Percentiles rank a stretch among this genome's conserved stretches.
These are phyloP conservation scores for Sporothrix luriei DNA, from an alignment of 2,329 filamentous ascomycete genomes.

Conservation along the genomic window DNA sequence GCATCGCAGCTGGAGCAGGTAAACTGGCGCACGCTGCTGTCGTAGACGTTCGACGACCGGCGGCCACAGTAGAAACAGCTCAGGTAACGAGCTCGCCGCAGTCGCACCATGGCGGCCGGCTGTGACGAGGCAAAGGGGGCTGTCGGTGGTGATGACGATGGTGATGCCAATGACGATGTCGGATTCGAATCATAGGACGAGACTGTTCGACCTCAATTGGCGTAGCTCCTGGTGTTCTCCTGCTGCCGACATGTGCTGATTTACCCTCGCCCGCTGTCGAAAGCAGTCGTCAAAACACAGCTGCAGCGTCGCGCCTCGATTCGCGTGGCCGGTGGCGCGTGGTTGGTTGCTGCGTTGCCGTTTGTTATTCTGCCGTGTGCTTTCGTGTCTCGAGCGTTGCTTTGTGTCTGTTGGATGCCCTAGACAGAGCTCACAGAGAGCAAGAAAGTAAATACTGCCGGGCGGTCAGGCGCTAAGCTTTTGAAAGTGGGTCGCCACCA, in stretches of 20 bases:
- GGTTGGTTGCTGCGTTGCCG: slow-evolving; percentile 19
- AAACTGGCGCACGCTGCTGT: slow-evolving; percentile 65
- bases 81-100: slow-evolving; percentile 52
- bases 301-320: neutral
- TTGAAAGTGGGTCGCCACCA: neutral
- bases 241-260: neutral
- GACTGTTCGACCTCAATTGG: neutral
- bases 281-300: neutral
- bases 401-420: neutral
- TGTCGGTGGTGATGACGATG: too few species aligned
- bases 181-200: neutral
- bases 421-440: neutral
- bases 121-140: neutral
- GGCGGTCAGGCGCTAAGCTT: slow-evolving; percentile 34
- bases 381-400: too few species aligned
- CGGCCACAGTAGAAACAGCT: slow-evolving; percentile 83
- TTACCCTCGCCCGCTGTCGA: slow-evolving; percentile 1
- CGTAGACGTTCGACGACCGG: slow-evolving; percentile 62
- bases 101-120: slow-evolving; percentile 47
- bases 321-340: neutral
- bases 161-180: neutral
- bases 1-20: slow-evolving; percentile 79
- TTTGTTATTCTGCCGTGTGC: neutral
- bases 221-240: neutral
- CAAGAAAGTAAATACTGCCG: slow-evolving; percentile 33